Conservation (phyloP, 2,329 filamentous ascomycete species). For the Calonectria multiphialidica region DNA sequence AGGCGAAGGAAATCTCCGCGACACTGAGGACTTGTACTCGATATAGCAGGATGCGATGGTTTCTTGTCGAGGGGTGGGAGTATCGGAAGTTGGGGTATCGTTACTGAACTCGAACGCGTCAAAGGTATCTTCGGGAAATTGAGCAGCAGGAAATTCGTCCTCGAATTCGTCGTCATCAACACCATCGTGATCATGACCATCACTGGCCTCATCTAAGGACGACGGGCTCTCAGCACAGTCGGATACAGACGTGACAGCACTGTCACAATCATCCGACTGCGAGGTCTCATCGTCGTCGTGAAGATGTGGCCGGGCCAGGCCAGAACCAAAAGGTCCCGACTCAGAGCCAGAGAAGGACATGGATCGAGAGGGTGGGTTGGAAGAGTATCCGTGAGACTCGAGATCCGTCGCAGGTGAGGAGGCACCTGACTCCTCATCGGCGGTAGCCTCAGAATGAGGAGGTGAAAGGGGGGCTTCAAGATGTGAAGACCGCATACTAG, state of each 20-base stretch:
- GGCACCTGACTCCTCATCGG: conserved; percentile 55
- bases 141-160: conserved; percentile 53
- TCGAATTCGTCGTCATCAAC: conserved; percentile 50
- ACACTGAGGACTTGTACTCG: conserved; percentile 49
- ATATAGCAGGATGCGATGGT: conserved; percentile 49
- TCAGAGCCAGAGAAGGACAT: conserved; percentile 67
- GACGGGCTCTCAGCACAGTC: conserved; percentile 57
- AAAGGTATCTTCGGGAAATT: conserved; percentile 54
- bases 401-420: conserved; percentile 50
- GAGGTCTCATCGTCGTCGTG: conserved; percentile 59
- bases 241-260: conserved; percentile 58
- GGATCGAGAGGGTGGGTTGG: conserved; percentile 59
- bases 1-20: conserved; percentile 49
- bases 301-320: conserved; percentile 43
- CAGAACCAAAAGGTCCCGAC: conserved; percentile 53
- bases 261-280: conserved; percentile 59
- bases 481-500: conserved; percentile 36
- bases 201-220: conserved; percentile 47
- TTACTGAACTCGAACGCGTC: conserved; percentile 48
- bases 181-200: conserved; percentile 46
- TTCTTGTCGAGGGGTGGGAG: conserved; percentile 57
- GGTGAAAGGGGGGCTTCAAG: conserved; percentile 49
- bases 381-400: conserved; percentile 48
- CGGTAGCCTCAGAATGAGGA: conserved; percentile 64
- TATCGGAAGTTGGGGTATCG: conserved; percentile 57